Conservation (phyloP, 2,329 filamentous ascomycete species). For the Neurospora sp. region DNA sequence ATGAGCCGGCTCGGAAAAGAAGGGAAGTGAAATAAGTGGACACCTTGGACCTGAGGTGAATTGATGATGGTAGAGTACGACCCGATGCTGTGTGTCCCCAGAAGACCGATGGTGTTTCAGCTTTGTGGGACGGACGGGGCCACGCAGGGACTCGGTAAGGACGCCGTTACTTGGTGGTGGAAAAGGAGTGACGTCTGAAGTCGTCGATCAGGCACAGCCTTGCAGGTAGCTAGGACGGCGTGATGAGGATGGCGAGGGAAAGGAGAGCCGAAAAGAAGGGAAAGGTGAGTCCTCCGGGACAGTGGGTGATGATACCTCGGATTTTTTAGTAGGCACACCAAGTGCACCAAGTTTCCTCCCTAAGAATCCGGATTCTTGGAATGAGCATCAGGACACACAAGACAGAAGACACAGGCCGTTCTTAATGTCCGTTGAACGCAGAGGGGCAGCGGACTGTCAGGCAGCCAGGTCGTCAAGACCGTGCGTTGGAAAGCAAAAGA, state of each 20-base stretch:
- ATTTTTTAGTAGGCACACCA: slow-evolving; percentile 4
- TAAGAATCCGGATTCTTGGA: neutral
- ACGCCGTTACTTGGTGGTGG: slow-evolving; percentile 5
- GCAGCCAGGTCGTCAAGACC: slow-evolving; percentile 13
- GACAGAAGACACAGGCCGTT: neutral
- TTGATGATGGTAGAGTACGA: slow-evolving; percentile 9
- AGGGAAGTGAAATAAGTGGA: neutral
- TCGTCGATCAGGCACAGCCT: slow-evolving; percentile 21
- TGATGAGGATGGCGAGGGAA: neutral
- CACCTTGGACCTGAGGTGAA: slow-evolving; percentile 13
- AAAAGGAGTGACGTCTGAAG: slow-evolving; percentile 18
- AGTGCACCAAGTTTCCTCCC: neutral
- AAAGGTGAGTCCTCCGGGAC: neutral
- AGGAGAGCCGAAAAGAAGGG: neutral
- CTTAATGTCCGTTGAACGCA: neutral
- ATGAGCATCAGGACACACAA: neutral
- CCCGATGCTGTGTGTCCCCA: slow-evolving; percentile 8
- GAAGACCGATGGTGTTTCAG: slow-evolving; percentile 30
- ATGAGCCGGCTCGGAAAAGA: neutral
- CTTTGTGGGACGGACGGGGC: slow-evolving; percentile 22
- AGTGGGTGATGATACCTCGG: neutral
- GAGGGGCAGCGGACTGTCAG: neutral
- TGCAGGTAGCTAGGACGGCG: slow-evolving; percentile 11
- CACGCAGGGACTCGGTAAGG: slow-evolving; percentile 5
- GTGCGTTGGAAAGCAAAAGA: slow-evolving; percentile 5